A percentile compares a stretch with the other conserved stretches of the same genome.
Conservation (phyloP, 176 grass and related monocot species). For the Typha latifolia region DNA sequence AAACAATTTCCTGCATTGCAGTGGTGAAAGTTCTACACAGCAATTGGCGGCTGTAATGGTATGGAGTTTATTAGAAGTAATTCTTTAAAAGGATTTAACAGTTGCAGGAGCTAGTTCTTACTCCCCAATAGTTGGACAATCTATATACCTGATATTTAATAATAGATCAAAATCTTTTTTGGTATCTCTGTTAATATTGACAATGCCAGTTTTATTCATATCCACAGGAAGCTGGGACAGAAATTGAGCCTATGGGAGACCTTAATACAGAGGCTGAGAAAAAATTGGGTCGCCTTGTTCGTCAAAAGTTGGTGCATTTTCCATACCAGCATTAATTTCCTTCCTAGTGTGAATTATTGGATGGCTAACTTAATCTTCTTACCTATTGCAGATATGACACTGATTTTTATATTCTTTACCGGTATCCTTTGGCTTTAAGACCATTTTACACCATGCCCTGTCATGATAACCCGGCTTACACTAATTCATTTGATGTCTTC, state of each 20-base stretch:
- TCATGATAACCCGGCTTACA: slow-evolving; percentile 62
- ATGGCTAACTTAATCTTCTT: slow-evolving; percentile 7
- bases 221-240: slow-evolving; percentile 70
- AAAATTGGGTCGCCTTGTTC: slow-evolving; percentile 78
- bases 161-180: background rate
- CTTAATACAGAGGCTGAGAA: slow-evolving; percentile 85
- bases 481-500: slow-evolving; percentile 95
- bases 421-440: slow-evolving; percentile 81
- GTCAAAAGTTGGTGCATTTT: slow-evolving; percentile 51
- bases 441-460: slow-evolving; percentile 99
- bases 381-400: slow-evolving; percentile 53
- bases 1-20: too few species aligned
- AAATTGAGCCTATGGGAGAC: slow-evolving; percentile 89
- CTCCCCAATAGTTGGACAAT: background rate
- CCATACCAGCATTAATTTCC: background rate
- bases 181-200: background rate
- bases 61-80: too few species aligned
- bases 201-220: slow-evolving; percentile 18
- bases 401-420: slow-evolving; percentile 81
- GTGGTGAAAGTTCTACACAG: too few species aligned
- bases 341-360: slow-evolving; percentile 7
- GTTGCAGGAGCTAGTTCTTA: too few species aligned
- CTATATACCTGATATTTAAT: background rate
- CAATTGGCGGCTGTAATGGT: too few species aligned
- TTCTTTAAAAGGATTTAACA: too few species aligned